phyloP scores from a whole-genome alignment of 768 basidiomycete genomes.

The Dioszegia hungarica region DNA sequence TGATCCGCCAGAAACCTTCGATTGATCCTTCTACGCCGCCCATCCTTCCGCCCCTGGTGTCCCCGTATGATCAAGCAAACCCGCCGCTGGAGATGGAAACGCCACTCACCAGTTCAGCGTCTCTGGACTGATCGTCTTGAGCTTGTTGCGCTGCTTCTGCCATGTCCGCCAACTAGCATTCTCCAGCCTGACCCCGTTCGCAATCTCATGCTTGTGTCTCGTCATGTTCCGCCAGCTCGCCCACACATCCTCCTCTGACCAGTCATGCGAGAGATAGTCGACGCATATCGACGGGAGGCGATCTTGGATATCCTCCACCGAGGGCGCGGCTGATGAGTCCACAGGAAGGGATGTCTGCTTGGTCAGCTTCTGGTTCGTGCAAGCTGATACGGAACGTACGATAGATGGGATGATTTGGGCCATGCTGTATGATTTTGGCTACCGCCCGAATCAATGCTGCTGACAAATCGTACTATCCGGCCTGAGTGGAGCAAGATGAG shows the following conservation, averaged over 20 bases:
- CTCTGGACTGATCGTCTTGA: conserved; percentile 92
- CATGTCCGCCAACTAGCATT: conserved; percentile 98
- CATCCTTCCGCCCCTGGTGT: too few species aligned
- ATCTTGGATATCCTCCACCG: conserved; percentile 62
- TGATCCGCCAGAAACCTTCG: too few species aligned
- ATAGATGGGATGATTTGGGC: conserved; percentile 48
- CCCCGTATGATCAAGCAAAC: too few species aligned
- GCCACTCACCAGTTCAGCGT: conserved; percentile 90
- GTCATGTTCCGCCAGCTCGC: conserved; percentile 98
- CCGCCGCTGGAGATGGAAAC: too few species aligned
- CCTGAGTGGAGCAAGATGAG: too few species aligned
- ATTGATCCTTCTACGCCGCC: too few species aligned
- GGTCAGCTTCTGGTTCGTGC: background rate
- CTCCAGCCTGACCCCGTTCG: conserved; percentile 89
- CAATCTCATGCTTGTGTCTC: conserved; percentile 93
- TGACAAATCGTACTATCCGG: background rate
- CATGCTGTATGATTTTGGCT: too few species aligned
- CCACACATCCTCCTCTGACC: conserved; percentile 98
- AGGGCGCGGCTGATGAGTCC: conserved; percentile 47
- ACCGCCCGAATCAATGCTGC: background rate
- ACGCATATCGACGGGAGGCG: conserved; percentile 79
- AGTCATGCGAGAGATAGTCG: conserved; percentile 96
- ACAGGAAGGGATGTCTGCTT: conserved; percentile 46
- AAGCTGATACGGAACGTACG: conserved; percentile 26
- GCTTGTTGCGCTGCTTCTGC: conserved; percentile 97